phyloP scores from a whole-genome alignment of 768 basidiomycete species.

The Agrocybe chaxingu region DNA sequence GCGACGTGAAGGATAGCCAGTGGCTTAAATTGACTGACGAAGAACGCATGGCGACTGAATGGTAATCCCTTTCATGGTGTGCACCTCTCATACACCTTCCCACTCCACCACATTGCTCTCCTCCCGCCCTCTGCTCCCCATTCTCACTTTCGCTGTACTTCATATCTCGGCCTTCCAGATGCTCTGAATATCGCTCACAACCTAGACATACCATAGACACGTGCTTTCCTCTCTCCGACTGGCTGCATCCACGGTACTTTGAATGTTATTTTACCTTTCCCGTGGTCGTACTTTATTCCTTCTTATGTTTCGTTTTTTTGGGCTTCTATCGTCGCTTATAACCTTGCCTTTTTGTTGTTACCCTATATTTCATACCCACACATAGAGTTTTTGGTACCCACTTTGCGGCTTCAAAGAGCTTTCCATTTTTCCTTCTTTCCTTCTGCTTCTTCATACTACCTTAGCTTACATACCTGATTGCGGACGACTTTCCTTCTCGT shows the following conservation, averaged over 20 bases:
- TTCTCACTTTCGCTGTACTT: neutral
- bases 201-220: neutral
- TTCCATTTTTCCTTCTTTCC: neutral
- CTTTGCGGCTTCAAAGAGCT: neutral
- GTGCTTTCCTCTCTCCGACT: neutral
- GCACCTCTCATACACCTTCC: neutral
- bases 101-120: neutral
- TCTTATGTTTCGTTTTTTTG: constrained; percentile 4
- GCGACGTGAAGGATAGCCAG: constrained; percentile 68
- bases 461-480: no score
- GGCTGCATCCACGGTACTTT: neutral
- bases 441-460: neutral
- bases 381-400: neutral
- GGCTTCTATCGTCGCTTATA: constrained; percentile 1
- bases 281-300: constrained; percentile 5
- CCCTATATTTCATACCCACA: neutral
- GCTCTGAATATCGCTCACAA: neutral
- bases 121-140: neutral
- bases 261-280: constrained; percentile 4
- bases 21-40: constrained; percentile 56
- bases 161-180: neutral
- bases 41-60: constrained; percentile 42
- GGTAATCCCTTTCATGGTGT: constrained; percentile 27
- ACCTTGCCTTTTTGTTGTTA: neutral
- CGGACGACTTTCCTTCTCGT: no score